Evolutionary conservation across 148 eudicot species (phyloP), one percentile per base, ranked within the genome.

Genomic region (Talinum fruticosum): DNA sequence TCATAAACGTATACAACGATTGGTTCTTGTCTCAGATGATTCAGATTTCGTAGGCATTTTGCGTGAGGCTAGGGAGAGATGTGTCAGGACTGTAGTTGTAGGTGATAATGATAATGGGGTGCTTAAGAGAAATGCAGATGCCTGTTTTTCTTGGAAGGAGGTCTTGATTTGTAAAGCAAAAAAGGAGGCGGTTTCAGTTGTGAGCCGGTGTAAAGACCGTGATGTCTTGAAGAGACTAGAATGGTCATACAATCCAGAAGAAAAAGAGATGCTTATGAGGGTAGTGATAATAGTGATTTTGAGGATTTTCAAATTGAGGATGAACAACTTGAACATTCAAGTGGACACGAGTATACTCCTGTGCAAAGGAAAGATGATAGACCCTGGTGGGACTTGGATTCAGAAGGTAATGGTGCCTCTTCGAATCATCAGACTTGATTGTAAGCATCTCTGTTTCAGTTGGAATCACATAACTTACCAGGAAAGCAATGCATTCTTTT

Each of bases 21-120:
- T 91, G 77, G 89, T 93, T 35, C 87, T 93, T 80, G 98, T 93
- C 33, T 93, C 98, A 0, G 93, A 90, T 83, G 98, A 93, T 87
- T 84, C 89, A 0, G 90, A 87, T 81, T 93, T 90, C 82, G 78
- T 77, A 45, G 84, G 82, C 51, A 84, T 93, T 41, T 83, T 93
- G 81, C 81, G 84, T 80, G 98, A 91, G 83, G 97, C 94, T 47
- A 91, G 75, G 70, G 84, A 87, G 86, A 91, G 98, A 84, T 89
- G 98, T 72, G 57, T 93, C 28, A 91, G 87, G 87, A 93, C 97
- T 7, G 91, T 93, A 49, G 97, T 90, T 77, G 89, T 93, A 2
- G 97, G 98, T 34, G 94, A 91, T 85, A 72, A n/a, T n/a, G 79
- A 80, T 53, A 88, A 87, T 59, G 97, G 94, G 57, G 83, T 79